These are phyloP conservation scores for Neurospora pannonica DNA, from an alignment of 495 filamentous ascomycete genomes.

Conservation along the genomic window DNA sequence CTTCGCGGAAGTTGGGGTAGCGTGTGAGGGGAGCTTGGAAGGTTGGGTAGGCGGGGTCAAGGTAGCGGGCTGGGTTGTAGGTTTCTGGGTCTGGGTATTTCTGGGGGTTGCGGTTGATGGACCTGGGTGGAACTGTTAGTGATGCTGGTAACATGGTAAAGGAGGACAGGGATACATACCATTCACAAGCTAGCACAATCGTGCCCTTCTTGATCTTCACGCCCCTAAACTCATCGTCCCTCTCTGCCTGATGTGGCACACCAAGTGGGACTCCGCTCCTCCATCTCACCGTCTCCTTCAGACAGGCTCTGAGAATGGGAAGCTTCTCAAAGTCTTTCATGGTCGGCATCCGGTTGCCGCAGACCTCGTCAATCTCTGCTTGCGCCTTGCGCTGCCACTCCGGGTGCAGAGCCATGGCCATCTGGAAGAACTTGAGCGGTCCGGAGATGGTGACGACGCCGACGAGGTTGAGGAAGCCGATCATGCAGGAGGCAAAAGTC, in stretches of 20 bases:
- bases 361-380: slow-evolving; percentile 51
- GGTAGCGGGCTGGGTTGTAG: slow-evolving; percentile 47
- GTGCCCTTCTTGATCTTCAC: slow-evolving; percentile 43
- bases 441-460: slow-evolving; percentile 40
- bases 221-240: slow-evolving; percentile 39
- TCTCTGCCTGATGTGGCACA: slow-evolving; percentile 44
- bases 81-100: slow-evolving; percentile 43
- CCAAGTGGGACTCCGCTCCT: slow-evolving; percentile 42
- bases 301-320: slow-evolving; percentile 44
- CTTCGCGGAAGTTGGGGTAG: slow-evolving; percentile 46
- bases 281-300: slow-evolving; percentile 55
- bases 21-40: slow-evolving; percentile 43
- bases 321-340: slow-evolving; percentile 37
- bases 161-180: slow-evolving; percentile 20
- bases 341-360: slow-evolving; percentile 40
- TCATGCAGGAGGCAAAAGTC: slow-evolving; percentile 39
- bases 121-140: slow-evolving; percentile 20
- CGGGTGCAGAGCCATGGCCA: slow-evolving; percentile 39
- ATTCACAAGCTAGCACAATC: slow-evolving; percentile 46
- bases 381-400: slow-evolving; percentile 42
- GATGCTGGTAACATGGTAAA: not conserved
- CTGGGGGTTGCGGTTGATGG: slow-evolving; percentile 38
- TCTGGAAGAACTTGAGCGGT: slow-evolving; percentile 38
- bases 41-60: slow-evolving; percentile 43
- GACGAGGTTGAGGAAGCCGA: slow-evolving; percentile 38